A percentile compares a stretch with the other conserved stretches of the same genome.
Conservation (phyloP, 345 rosid genomes). For the Gynandropsis gynandra region DNA sequence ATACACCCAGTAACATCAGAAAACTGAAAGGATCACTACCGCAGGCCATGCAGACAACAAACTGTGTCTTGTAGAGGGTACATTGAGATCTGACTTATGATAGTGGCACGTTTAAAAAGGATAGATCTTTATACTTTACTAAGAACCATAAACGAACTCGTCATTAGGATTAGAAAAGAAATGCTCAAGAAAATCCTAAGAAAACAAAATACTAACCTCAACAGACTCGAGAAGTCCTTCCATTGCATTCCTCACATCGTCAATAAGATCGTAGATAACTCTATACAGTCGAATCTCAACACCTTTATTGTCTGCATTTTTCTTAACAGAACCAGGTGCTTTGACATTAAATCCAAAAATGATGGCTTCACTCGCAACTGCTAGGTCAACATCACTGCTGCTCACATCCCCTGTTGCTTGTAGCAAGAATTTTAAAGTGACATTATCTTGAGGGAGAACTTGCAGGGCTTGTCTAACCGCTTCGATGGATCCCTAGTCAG, state of each 20-base stretch:
- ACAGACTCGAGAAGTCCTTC: conserved; percentile 91
- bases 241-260: conserved; percentile 91
- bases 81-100: not conserved
- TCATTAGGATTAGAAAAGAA: conserved; percentile 8
- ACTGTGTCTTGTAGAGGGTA: too few species aligned
- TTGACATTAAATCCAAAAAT: conserved; percentile 84
- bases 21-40: too few species aligned
- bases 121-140: too few species aligned
- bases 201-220: conserved; percentile 48
- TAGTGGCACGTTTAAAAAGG: too few species aligned
- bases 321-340: conserved; percentile 72
- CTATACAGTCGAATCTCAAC: conserved; percentile 87
- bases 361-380: conserved; percentile 78
- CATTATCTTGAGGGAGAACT: conserved; percentile 85
- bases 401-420: conserved; percentile 91
- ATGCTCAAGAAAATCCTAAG: conserved; percentile 8
- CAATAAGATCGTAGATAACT: conserved; percentile 92
- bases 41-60: too few species aligned
- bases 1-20: too few species aligned
- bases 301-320: conserved; percentile 74
- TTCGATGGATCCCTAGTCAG: conserved; percentile 84
- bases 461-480: conserved; percentile 92
- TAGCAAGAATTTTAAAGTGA: conserved; percentile 80
- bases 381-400: conserved; percentile 89
- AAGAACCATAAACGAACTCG: too few species aligned